Evolutionary conservation across 106 monocot species (phyloP), one percentile per base, ranked within the genome.

Genomic region (Triglochin maritima): DNA sequence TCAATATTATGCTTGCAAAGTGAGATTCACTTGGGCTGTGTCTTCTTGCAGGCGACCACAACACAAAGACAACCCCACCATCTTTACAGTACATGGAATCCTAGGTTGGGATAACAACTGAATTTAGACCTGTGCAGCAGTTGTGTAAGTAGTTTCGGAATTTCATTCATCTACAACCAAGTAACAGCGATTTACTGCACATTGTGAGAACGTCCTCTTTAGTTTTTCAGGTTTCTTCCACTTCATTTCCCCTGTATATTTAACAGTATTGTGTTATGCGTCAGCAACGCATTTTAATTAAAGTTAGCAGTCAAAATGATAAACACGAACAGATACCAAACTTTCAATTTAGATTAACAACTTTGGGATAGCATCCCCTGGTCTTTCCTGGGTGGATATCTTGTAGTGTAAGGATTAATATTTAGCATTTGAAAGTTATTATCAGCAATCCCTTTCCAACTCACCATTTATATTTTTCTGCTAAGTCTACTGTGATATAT

Each of bases 81-180:
- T 3, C 80, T 29, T 82, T 51, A 66, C 94, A 89, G 50, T 79
- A 67, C 66, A 94, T 94, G 94, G 86, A 84, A 72, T 86, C 81
- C 41, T 93, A 66, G 47, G 17, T 9, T 55, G 55, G 11, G 10
- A 9, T 55, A 9, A 12, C 55, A 55, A 55, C 55, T 55, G 14
- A 55, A 8, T 12, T 3, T 3, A 55, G 8, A 55, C 29, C 29
- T 12, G 3, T 55, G 55, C 10, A 55, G 11, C 55, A 3, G 6
- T 55, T 55, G 55, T 12, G 14, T 55, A 55, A 9, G 14, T 55
- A 55, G 8, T 55, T 55, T 9, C 8, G 11, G 55, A 3, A 55
- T 55, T 55, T n/a, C 55, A 6, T 55, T 55, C 55, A 55, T 55
- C 14, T 12, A 55, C 55, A 5, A 9, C 4, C 55, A 55, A 4